Conservation (phyloP, 371 early-diverging fungal genomes). For the Catenaria anguillulae region DNA sequence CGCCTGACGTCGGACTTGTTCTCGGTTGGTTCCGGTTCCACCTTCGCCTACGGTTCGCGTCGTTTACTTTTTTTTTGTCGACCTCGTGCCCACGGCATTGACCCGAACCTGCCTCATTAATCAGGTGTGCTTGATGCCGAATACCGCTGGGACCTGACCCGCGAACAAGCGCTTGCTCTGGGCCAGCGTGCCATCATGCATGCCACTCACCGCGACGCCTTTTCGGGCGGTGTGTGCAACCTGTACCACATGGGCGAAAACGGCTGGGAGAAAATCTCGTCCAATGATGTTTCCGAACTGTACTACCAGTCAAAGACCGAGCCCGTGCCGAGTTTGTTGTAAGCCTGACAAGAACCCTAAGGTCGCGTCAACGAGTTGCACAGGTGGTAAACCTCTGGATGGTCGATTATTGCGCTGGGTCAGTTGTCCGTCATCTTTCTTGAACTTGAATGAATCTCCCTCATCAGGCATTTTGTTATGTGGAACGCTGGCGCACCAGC, state of each 20-base stretch:
- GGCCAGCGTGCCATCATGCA: conserved; percentile 95
- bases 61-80: neutral
- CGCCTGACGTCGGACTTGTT: conserved; percentile 87
- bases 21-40: conserved; percentile 95
- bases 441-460: too few species aligned
- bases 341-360: too few species aligned
- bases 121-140: conserved; percentile 85
- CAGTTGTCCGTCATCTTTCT: too few species aligned
- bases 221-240: conserved; percentile 93
- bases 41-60: conserved; percentile 72
- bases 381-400: too few species aligned
- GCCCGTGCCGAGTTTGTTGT: too few species aligned
- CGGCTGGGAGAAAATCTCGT: conserved; percentile 83
- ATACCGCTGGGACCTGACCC: conserved; percentile 77
- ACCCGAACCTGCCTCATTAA: too few species aligned
- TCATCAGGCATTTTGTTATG: too few species aligned
- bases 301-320: too few species aligned
- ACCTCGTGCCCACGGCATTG: too few species aligned
- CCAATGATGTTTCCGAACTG: conserved; percentile 71
- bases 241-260: conserved; percentile 81
- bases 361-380: too few species aligned
- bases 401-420: too few species aligned
- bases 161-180: conserved; percentile 89
- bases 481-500: too few species aligned
- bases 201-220: conserved; percentile 98